Evolutionary conservation across 352 stramenopile genomes (phyloP).

Genomic region (Phytophthora hibernalis): DNA sequence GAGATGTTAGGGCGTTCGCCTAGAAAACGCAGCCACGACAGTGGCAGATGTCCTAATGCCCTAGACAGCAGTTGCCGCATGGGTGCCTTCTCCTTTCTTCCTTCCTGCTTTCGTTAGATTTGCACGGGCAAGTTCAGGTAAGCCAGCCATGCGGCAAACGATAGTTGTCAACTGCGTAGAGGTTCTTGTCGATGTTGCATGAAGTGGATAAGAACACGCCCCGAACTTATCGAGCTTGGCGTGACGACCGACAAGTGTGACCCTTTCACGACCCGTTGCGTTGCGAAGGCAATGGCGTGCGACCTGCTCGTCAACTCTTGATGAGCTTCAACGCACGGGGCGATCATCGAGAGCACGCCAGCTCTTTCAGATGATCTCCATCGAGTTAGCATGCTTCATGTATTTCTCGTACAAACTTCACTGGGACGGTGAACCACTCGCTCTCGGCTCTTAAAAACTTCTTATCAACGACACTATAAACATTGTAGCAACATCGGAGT

Average conservation of each 20-base stretch:
- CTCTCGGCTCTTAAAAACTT: conserved; percentile 1
- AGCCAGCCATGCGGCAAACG: too few species aligned
- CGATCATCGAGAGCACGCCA: background rate
- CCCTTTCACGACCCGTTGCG: conserved; percentile 1
- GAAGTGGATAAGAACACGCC: conserved; percentile 4
- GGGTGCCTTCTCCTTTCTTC: conserved; percentile 15
- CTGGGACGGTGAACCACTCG: conserved; percentile 1
- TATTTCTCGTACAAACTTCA: background rate
- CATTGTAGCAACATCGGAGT: background rate
- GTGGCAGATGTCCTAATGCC: conserved; percentile 24
- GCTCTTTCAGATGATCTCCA: conserved; percentile 8
- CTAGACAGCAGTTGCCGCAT: conserved; percentile 6
- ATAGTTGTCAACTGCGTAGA: background rate
- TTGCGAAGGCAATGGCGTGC: conserved; percentile 2
- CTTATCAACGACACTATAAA: background rate
- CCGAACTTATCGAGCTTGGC: conserved; percentile 1
- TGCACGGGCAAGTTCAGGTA: too few species aligned
- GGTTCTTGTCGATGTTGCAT: conserved; percentile 4
- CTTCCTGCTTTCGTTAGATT: background rate
- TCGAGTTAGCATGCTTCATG: background rate
- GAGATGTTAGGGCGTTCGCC: conserved; percentile 6
- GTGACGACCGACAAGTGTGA: background rate
- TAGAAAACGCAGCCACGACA: conserved; percentile 13
- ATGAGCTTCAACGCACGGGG: conserved; percentile 2
- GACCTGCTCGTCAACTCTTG: conserved; percentile 5